These are phyloP conservation scores for Pedinophyceae sp. DNA, from an alignment of 139 green algal genomes.

Conservation along the genomic window DNA sequence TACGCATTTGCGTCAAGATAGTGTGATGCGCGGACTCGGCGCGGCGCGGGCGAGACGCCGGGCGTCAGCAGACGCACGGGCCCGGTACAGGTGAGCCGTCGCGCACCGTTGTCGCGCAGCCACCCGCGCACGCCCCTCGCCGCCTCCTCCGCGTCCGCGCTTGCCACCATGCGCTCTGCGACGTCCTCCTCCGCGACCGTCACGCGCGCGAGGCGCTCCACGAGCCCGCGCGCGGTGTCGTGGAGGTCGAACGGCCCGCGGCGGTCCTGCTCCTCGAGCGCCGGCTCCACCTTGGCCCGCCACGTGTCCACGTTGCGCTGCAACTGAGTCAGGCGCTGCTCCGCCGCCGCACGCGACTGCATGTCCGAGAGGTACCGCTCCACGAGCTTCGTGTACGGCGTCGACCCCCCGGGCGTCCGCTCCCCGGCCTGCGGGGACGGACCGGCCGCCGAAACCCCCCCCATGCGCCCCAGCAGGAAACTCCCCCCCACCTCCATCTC, in stretches of 20 bases:
- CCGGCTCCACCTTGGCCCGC: not conserved
- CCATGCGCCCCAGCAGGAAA: too few species aligned
- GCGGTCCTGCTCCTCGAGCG: not conserved
- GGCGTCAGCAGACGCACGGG: too few species aligned
- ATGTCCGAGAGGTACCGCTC: not conserved
- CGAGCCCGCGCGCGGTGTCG: not conserved
- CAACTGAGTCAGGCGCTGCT: not conserved
- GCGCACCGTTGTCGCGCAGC: not conserved
- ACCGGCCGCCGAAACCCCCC: too few species aligned
- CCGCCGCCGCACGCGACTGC: not conserved
- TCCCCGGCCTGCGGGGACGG: too few species aligned
- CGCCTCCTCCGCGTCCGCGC: not conserved
- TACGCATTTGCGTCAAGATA: not conserved
- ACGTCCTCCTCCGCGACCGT: not conserved
- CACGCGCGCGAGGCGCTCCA: not conserved
- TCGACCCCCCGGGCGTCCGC: too few species aligned
- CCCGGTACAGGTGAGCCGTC: too few species aligned
- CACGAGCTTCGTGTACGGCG: not conserved
- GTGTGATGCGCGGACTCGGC: not conserved
- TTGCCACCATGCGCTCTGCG: not conserved
- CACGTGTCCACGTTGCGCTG: not conserved
- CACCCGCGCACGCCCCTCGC: not conserved
- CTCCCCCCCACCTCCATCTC: too few species aligned
- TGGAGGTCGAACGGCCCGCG: not conserved
- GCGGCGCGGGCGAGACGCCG: too few species aligned